Evolutionary conservation across 768 basidiomycete species (phyloP).

Genomic region (Lentinula lateritia): DNA sequence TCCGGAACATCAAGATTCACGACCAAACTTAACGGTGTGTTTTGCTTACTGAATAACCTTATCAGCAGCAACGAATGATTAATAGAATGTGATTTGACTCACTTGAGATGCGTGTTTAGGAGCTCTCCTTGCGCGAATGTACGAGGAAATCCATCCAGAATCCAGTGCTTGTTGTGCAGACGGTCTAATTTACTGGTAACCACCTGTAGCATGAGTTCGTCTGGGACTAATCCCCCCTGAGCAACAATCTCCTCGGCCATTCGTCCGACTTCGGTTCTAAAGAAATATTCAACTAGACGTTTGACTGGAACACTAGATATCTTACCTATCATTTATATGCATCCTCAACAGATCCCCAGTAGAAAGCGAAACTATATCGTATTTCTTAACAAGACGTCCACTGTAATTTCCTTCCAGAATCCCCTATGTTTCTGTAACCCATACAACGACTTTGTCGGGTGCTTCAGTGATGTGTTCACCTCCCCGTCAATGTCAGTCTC

Average conservation of each 20-base stretch:
- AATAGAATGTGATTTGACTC: conserved; percentile 14
- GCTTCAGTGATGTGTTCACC: too few relatives aligned
- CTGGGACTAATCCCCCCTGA: conserved; percentile 68
- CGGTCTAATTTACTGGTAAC: conserved; percentile 66
- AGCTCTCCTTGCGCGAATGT: conserved; percentile 80
- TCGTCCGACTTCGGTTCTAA: conserved; percentile 63
- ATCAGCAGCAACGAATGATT: background rate
- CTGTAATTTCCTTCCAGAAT: conserved; percentile 19
- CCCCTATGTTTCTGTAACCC: too few relatives aligned
- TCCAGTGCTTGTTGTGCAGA: conserved; percentile 79
- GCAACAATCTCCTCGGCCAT: conserved; percentile 78
- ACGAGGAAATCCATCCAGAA: conserved; percentile 89
- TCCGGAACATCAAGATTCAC: conserved; percentile 89
- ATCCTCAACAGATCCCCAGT: conserved; percentile 84
- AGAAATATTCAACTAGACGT: background rate
- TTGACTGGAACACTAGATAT: background rate
- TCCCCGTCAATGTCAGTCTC: too few relatives aligned
- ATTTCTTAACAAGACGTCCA: conserved; percentile 69
- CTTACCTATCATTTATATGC: conserved; percentile 68
- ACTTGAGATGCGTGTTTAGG: conserved; percentile 74
- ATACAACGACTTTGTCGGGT: too few relatives aligned
- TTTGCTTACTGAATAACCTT: conserved; percentile 41
- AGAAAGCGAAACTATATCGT: conserved; percentile 71
- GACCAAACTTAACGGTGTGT: conserved; percentile 68
- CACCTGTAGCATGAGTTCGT: conserved; percentile 75